Evolutionary conservation across 2,329 filamentous ascomycete species (phyloP).

Genomic region (Setomelanomma holmii): DNA sequence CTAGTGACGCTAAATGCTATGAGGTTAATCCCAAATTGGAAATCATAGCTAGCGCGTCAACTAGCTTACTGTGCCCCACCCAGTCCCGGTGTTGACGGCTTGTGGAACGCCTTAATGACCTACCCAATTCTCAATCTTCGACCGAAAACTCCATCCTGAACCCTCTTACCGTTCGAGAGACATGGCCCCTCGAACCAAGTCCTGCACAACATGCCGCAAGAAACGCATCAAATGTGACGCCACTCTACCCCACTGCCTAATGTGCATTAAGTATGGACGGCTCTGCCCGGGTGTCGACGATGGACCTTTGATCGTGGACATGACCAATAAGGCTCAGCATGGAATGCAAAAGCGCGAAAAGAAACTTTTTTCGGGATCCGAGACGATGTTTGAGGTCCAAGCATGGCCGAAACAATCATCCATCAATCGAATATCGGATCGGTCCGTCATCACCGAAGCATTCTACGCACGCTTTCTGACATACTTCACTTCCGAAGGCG

Average conservation of each 20-base stretch:
- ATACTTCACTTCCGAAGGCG: conserved; percentile 35
- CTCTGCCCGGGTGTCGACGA: conserved; percentile 34
- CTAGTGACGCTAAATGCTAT: background rate
- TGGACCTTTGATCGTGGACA: conserved; percentile 41
- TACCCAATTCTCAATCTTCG: background rate
- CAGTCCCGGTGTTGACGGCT: background rate
- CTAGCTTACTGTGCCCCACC: background rate
- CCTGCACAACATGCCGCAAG: conserved; percentile 37
- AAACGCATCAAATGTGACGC: conserved; percentile 45
- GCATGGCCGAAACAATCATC: background rate
- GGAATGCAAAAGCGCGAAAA: conserved; percentile 20
- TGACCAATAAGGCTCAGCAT: conserved; percentile 25
- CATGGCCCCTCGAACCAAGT: conserved; percentile 36
- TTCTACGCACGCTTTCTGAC: conserved; percentile 38
- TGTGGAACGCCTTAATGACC: background rate
- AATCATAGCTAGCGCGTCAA: background rate
- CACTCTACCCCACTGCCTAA: conserved; percentile 37
- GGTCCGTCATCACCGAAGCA: conserved; percentile 24
- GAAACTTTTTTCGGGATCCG: background rate
- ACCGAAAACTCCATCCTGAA: background rate
- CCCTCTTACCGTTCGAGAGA: background rate
- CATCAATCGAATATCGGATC: conserved; percentile 20
- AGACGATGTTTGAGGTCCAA: background rate
- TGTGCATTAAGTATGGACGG: conserved; percentile 33
- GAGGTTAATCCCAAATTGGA: background rate